phyloP scores from a whole-genome alignment of 176 grass and related monocot genomes.

The Stipa capillata region DNA sequence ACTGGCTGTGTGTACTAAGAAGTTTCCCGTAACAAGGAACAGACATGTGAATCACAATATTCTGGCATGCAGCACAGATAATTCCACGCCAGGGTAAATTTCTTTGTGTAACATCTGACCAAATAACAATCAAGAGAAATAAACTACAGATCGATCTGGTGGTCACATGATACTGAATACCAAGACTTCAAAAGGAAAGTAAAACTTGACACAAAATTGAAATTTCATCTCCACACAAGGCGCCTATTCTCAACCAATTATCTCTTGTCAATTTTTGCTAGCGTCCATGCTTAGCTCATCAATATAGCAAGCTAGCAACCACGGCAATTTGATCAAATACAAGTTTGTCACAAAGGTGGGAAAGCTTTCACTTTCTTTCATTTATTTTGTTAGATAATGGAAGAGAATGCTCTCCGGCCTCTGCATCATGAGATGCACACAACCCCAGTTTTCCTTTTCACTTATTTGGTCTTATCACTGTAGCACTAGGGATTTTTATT shows the following conservation, averaged over 20 bases:
- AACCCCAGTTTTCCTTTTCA: no score
- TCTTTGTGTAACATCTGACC: neutral
- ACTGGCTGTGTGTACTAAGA: neutral
- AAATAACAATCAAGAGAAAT: neutral
- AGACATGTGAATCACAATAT: neutral
- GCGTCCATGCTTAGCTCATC: constrained; percentile 16
- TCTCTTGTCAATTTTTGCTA: neutral
- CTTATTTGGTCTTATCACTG: no score
- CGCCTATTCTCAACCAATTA: neutral
- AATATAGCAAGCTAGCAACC: neutral
- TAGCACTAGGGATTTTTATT: neutral
- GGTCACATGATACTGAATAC: neutral
- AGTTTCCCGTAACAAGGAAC: neutral
- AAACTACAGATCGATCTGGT: neutral
- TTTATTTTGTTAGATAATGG: neutral
- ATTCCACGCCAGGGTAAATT: neutral
- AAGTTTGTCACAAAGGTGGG: neutral
- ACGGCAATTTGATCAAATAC: neutral
- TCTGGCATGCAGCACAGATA: neutral
- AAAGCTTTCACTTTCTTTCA: neutral
- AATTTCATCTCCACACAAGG: constrained; percentile 7
- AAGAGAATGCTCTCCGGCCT: no score
- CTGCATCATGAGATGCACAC: no score
- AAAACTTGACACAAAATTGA: neutral
- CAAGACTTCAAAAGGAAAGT: neutral